A percentile compares a stretch with the other conserved stretches of the same genome.
Conservation (phyloP, 176 grass and related monocot species). For the Carex kokanica region DNA sequence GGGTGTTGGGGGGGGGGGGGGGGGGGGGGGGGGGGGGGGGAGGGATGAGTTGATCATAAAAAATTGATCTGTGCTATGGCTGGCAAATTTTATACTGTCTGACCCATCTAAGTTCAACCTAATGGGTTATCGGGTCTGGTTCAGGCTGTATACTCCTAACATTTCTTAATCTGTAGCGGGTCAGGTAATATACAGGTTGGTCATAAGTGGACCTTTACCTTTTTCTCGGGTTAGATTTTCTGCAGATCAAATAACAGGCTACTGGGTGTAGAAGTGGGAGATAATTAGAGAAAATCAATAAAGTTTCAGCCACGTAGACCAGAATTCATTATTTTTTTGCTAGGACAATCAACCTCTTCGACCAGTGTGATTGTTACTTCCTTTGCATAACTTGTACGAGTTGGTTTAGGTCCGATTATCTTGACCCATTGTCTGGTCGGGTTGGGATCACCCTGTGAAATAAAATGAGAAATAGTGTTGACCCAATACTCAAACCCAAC, state of each 20-base stretch:
- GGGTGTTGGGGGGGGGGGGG: neutral
- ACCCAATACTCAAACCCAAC: neutral
- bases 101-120: neutral
- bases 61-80: neutral
- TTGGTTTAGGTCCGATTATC: neutral
- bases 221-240: neutral
- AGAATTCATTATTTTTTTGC: neutral
- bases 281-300: neutral
- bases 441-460: neutral
- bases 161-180: neutral
- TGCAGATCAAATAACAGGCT: neutral
- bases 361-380: neutral
- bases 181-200: neutral
- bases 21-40: neutral
- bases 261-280: neutral
- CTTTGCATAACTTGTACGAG: neutral
- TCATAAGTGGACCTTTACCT: neutral
- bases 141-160: neutral
- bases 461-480: neutral
- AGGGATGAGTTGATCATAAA: neutral
- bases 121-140: neutral
- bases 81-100: neutral
- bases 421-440: neutral
- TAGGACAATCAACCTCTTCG: neutral
- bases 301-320: neutral